phyloP scores from a whole-genome alignment of 345 rosid genomes.

The Populus simonii region DNA sequence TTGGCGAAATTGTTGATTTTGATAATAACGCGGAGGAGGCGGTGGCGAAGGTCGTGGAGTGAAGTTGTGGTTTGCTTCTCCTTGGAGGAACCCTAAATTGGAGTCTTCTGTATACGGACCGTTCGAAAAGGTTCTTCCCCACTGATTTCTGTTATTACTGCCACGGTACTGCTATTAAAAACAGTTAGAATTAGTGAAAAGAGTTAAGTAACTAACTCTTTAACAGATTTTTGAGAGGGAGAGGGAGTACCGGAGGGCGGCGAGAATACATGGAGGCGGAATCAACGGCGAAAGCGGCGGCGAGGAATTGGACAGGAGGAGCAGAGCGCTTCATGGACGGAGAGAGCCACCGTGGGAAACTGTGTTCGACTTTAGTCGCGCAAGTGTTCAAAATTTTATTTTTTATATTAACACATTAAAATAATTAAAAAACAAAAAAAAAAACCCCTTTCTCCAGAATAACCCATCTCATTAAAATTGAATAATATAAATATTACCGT shows the following conservation, averaged over 20 bases:
- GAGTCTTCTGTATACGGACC: constrained; percentile 49
- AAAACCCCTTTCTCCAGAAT: too few relatives aligned
- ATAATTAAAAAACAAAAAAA: too few relatives aligned
- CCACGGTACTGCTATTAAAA: constrained; percentile 51
- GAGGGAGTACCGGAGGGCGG: constrained; percentile 37
- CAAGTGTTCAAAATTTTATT: too few relatives aligned
- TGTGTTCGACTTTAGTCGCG: not conserved
- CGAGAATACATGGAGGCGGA: constrained; percentile 47
- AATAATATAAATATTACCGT: too few relatives aligned
- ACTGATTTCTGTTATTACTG: constrained; percentile 37
- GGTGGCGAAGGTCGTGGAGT: constrained; percentile 16
- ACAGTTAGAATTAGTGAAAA: not conserved
- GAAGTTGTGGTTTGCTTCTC: constrained; percentile 8
- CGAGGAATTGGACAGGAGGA: constrained; percentile 20
- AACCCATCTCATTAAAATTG: too few relatives aligned
- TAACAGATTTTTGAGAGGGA: not conserved
- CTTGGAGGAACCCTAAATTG: constrained; percentile 40
- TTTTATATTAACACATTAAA: too few relatives aligned
- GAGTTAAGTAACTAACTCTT: not conserved
- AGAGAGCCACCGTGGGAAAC: not conserved
- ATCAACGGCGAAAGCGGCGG: constrained; percentile 25
- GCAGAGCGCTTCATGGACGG: constrained; percentile 40
- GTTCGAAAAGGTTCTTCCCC: constrained; percentile 56
- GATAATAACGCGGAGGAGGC: not conserved
- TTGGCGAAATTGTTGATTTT: constrained; percentile 24